These are phyloP conservation scores for Fusarium sp. DNA, from an alignment of 2,329 filamentous ascomycete genomes.

Conservation along the genomic window DNA sequence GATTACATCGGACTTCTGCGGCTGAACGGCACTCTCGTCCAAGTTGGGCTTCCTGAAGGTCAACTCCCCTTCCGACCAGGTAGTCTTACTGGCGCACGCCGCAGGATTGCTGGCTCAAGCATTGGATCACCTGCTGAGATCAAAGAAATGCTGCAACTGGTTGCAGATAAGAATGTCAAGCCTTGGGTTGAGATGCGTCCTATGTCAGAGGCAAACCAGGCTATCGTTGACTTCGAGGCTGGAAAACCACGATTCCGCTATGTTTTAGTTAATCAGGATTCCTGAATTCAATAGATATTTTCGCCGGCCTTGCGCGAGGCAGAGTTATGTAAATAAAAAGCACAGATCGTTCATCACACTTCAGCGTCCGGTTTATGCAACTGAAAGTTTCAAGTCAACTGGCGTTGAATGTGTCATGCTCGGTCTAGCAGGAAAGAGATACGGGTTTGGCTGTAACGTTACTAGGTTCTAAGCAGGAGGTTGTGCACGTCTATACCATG, in stretches of 20 bases:
- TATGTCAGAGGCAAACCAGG: slow-evolving; percentile 63
- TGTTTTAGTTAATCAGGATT: slow-evolving; percentile 48
- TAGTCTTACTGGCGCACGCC: not conserved
- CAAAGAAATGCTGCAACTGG: slow-evolving; percentile 65
- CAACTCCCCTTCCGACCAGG: slow-evolving; percentile 5
- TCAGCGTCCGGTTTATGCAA: accelerated
- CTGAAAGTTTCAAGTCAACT: accelerated
- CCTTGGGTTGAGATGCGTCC: slow-evolving; percentile 63
- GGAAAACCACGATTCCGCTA: slow-evolving; percentile 60
- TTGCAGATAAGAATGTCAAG: slow-evolving; percentile 62
- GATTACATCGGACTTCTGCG: slow-evolving; percentile 49
- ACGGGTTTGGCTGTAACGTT: too few relatives aligned
- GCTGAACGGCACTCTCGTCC: slow-evolving; percentile 64
- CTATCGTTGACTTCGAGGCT: slow-evolving; percentile 61
- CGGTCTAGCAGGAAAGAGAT: accelerated
- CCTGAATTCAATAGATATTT: accelerated
- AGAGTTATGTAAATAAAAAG: too few relatives aligned
- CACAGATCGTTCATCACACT: accelerated
- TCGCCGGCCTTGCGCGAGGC: accelerated
- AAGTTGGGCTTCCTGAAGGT: slow-evolving; percentile 64
- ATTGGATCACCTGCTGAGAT: slow-evolving; percentile 65
- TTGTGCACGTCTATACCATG: too few relatives aligned
- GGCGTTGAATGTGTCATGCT: too few relatives aligned
- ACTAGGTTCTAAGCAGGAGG: too few relatives aligned
- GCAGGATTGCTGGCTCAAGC: slow-evolving; percentile 43